Evolutionary conservation across 2,329 filamentous ascomycete genomes (phyloP).

Genomic region (Akanthomyces muscarius): DNA sequence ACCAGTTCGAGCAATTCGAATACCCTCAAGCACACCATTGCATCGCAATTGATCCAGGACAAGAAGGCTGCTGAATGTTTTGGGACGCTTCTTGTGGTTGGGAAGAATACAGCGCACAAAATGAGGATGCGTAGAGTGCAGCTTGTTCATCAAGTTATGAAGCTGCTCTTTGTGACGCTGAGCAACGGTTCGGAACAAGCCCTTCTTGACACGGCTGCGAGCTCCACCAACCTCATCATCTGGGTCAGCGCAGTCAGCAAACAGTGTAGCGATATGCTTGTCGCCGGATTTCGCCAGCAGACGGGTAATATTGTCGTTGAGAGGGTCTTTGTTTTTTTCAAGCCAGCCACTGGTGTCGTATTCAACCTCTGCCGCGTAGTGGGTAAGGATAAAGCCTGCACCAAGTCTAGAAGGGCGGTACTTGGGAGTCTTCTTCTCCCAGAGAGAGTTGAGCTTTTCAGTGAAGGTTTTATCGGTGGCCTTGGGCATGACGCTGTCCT

Average conservation of each 20-base stretch:
- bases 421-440: constrained; percentile 94
- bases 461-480: constrained; percentile 96
- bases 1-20: constrained; percentile 91
- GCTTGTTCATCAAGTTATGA: constrained; percentile 89
- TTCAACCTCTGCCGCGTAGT: constrained; percentile 96
- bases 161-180: constrained; percentile 97
- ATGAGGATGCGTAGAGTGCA: constrained; percentile 95
- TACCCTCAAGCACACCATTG: constrained; percentile 98
- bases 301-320: constrained; percentile 95
- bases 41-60: constrained; percentile 96
- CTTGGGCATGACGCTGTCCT: constrained; percentile 98
- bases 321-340: constrained; percentile 97
- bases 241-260: constrained; percentile 78
- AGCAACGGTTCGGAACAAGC: constrained; percentile 91
- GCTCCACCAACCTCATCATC: constrained; percentile 69
- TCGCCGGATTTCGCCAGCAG: constrained; percentile 79
- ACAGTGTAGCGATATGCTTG: constrained; percentile 77
- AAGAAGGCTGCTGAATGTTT: constrained; percentile 85
- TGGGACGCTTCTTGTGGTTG: constrained; percentile 95
- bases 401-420: constrained; percentile 84
- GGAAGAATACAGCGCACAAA: constrained; percentile 97
- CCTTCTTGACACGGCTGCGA: constrained; percentile 87
- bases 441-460: constrained; percentile 92
- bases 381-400: constrained; percentile 92
- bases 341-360: constrained; percentile 94